These are phyloP conservation scores for Tardiomyces depauwii DNA, from an alignment of 1,139 yeast species.

Conservation along the genomic window DNA sequence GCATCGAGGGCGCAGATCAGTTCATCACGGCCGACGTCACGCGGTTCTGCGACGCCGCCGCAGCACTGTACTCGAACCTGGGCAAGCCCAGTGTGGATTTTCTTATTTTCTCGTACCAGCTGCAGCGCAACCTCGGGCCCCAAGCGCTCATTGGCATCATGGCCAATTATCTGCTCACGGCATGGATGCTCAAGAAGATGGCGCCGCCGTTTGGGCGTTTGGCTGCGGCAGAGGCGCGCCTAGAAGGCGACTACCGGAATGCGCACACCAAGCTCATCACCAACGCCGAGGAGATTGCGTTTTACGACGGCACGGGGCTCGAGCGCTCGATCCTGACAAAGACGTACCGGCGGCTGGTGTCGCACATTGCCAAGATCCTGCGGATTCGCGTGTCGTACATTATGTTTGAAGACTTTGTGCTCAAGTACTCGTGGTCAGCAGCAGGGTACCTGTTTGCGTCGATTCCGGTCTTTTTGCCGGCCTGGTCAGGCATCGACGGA, in stretches of 20 bases:
- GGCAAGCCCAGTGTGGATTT: slow-evolving; percentile 89
- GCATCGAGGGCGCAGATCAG: slow-evolving; percentile 46
- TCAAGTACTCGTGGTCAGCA: slow-evolving; percentile 92
- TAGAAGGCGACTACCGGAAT: slow-evolving; percentile 85
- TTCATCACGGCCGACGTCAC: slow-evolving; percentile 80
- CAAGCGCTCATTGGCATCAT: slow-evolving; percentile 77
- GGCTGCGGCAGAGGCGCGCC: slow-evolving; percentile 53
- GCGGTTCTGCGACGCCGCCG: slow-evolving; percentile 71
- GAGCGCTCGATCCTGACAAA: slow-evolving; percentile 59
- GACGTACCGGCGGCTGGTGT: slow-evolving; percentile 49
- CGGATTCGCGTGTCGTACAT: slow-evolving; percentile 47
- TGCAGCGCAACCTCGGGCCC: slow-evolving; percentile 77
- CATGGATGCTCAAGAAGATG: slow-evolving; percentile 55
- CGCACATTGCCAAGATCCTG: slow-evolving; percentile 35
- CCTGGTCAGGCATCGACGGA: slow-evolving; percentile 16
- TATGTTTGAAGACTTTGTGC: slow-evolving; percentile 71
- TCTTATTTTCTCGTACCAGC: slow-evolving; percentile 75
- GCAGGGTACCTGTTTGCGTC: slow-evolving; percentile 87
- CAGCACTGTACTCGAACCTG: slow-evolving; percentile 74
- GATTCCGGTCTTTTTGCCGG: slow-evolving; percentile 58
- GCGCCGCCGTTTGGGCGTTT: slow-evolving; percentile 85
- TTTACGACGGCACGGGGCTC: slow-evolving; percentile 80
- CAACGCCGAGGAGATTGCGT: slow-evolving; percentile 89
- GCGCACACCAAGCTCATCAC: slow-evolving; percentile 77
- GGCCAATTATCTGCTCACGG: slow-evolving; percentile 70